Conservation (phyloP, 768 basidiomycete genomes). For the Psilocybe subaeruginosa region DNA sequence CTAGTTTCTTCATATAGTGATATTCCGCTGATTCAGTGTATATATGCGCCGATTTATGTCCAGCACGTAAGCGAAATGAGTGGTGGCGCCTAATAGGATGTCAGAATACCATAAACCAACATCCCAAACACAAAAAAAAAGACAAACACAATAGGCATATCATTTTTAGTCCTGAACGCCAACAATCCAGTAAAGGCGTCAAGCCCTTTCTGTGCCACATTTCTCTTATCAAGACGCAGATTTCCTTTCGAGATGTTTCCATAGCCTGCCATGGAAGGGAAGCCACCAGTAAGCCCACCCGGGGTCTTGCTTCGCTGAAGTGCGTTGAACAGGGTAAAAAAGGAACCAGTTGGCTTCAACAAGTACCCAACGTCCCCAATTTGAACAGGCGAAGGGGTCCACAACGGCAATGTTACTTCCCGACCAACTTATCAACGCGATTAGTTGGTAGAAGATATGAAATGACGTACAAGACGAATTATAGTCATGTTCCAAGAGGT, state of each 20-base stretch:
- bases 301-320: slow-evolving; percentile 52
- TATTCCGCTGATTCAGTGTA: slow-evolving; percentile 73
- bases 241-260: slow-evolving; percentile 52
- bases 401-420: slow-evolving; percentile 67
- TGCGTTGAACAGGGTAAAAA: slow-evolving; percentile 75
- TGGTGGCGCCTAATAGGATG: slow-evolving; percentile 50
- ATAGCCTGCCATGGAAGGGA: slow-evolving; percentile 63
- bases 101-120: background rate
- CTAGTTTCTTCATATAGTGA: slow-evolving; percentile 63
- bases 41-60: slow-evolving; percentile 68
- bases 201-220: slow-evolving; percentile 56
- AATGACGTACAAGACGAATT: slow-evolving; percentile 62
- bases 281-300: slow-evolving; percentile 37
- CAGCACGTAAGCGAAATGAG: slow-evolving; percentile 60
- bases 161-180: slow-evolving; percentile 39
- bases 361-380: slow-evolving; percentile 81
- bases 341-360: slow-evolving; percentile 65
- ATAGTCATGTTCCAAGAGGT: slow-evolving; percentile 67
- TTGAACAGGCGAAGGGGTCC: slow-evolving; percentile 64
- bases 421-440: background rate
- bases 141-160: slow-evolving; percentile 37
- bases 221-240: slow-evolving; percentile 58
- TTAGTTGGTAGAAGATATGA: too few species aligned
- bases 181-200: slow-evolving; percentile 57
- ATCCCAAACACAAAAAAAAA: background rate